Evolutionary conservation across 306 rosid genomes (phyloP), one percentile per base, ranked within the genome.

Genomic region (Prunus fruticosa): DNA sequence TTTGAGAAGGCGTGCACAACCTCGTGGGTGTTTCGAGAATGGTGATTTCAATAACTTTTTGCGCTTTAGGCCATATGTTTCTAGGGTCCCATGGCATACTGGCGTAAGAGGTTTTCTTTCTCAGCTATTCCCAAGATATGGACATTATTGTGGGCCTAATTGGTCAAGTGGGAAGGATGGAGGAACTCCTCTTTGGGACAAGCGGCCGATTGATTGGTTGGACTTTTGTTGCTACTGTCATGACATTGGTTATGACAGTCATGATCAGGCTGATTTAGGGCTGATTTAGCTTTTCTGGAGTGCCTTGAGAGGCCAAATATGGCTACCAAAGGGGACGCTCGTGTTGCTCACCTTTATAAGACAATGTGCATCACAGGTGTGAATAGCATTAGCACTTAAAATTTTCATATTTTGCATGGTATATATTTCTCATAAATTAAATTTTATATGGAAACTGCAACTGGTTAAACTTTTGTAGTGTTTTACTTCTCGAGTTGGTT

Each of bases 221-320:
- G 98, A 94, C 73, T 92, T 86, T 81, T 94, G 98, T 70, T 94
- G 98, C 86, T 94, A 94, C 81, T 94, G 98, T 82, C 98, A 94
- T 78, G 98, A 94, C 80, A 90, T 94, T 64, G 98, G 98, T 50
- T 94, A 94, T 66, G 98, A 94, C 84, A 82, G 87, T 82, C 98
- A 92, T 76, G 90, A 86, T 83, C 97, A 94, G 80, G 87, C 91
- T 11, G 78, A 84, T 85, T 81, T 92, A 34, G 88, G 89, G 97
- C 96, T 62, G 98, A 94, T 84, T 82, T 94, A 72, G 92, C 89
- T 34, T 94, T 94, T 89, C 93, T 94, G 0, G 96, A 94, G 70
- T 93, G 98, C 86, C 81, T 94, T 73, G 96, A 94, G 91, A 94
- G 87, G 79, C 89, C 74, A 51, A 77, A 88, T 80, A 91, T 91